Evolutionary conservation across 2,329 filamentous ascomycete species (phyloP), one percentile per base, ranked within the genome.

Genomic region (Colletotrichum plurivorum): DNA sequence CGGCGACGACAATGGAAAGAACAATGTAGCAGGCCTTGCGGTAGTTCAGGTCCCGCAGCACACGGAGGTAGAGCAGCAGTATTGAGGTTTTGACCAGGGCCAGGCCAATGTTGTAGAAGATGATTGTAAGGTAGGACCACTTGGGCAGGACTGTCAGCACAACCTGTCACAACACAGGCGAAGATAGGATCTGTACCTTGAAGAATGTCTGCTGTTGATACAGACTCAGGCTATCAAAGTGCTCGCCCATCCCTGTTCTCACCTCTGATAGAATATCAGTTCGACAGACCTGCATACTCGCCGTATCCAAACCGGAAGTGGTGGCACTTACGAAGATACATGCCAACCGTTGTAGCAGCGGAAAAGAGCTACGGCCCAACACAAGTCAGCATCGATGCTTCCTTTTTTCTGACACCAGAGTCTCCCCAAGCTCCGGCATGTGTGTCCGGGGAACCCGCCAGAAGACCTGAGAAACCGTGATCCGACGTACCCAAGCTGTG

Each of bases 31-130:
- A 69, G 5, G 71, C 69, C 31, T 68, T 72, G 45, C 73, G 74
- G 22, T 73, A 71, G 61, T 74, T 74, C 3, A 72, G 58, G 53
- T 73, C 70, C 5, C 73, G 73, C 12, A 77, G 39, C 18, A 76
- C 71, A 8, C 74, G 73, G 2, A 76, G 65, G 52, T 76, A 77
- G 3, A 77, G 65, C 5, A 75, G 57, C 20, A 76, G 45, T 25
- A 76, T 75, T 7, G 74, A 76, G 51, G 75, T 22, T 43, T 77
- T 76, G 13, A 74, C 72, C 39, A 73, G 63, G 22, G 54, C 68
- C 9, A 77, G 51, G 10, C 71, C 74, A n/a, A 68, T 48, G 31
- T 73, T 69, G 67, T 75, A 76, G 52, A 69, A 72, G 1, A 76
- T 27, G 1, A 68, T 63, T 12, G 70, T 70, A 20, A 75, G 63